Percentiles rank a stretch among this genome's conserved stretches.
These are phyloP conservation scores for Apiospora saccharicola DNA, from an alignment of 2,329 filamentous ascomycete genomes.

Conservation along the genomic window DNA sequence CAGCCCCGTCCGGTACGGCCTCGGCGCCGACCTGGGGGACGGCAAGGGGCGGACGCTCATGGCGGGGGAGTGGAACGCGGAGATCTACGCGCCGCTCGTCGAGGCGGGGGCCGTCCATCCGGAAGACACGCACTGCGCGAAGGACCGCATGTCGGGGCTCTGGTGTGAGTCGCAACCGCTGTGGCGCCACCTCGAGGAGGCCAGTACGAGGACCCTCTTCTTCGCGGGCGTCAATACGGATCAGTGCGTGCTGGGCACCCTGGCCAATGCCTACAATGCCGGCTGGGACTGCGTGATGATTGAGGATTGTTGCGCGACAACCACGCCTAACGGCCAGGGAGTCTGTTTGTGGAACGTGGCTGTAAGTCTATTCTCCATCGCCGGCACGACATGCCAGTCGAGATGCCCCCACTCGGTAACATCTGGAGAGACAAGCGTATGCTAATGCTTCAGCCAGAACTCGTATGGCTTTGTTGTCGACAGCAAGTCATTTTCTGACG, in stretches of 20 bases:
- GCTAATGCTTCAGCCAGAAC: slow-evolving; percentile 21
- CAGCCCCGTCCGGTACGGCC: slow-evolving; percentile 40
- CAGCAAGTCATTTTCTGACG: slow-evolving; percentile 24
- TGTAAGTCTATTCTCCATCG: slow-evolving; percentile 39
- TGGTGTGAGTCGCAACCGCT: slow-evolving; percentile 55
- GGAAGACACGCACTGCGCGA: slow-evolving; percentile 60
- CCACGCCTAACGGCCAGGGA: slow-evolving; percentile 47
- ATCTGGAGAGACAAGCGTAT: background rate
- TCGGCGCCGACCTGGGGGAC: slow-evolving; percentile 56
- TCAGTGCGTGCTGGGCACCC: slow-evolving; percentile 65
- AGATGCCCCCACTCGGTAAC: slow-evolving; percentile 8
- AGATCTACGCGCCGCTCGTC: slow-evolving; percentile 55
- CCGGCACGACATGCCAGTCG: background rate
- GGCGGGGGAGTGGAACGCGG: slow-evolving; percentile 63
- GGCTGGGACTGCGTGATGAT: slow-evolving; percentile 64
- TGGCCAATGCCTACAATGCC: slow-evolving; percentile 61
- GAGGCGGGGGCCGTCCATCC: slow-evolving; percentile 41
- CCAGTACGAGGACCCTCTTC: slow-evolving; percentile 56
- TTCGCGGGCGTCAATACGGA: slow-evolving; percentile 69
- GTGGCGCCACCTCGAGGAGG: slow-evolving; percentile 47
- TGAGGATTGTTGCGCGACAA: slow-evolving; percentile 61
- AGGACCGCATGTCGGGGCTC: slow-evolving; percentile 66
- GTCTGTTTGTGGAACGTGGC: slow-evolving; percentile 46
- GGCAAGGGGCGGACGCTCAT: slow-evolving; percentile 56
- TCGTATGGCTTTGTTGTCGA: slow-evolving; percentile 28